These are phyloP conservation scores for Martiniozyma asiatica DNA, from an alignment of 1,139 yeast genomes.

Conservation along the genomic window DNA sequence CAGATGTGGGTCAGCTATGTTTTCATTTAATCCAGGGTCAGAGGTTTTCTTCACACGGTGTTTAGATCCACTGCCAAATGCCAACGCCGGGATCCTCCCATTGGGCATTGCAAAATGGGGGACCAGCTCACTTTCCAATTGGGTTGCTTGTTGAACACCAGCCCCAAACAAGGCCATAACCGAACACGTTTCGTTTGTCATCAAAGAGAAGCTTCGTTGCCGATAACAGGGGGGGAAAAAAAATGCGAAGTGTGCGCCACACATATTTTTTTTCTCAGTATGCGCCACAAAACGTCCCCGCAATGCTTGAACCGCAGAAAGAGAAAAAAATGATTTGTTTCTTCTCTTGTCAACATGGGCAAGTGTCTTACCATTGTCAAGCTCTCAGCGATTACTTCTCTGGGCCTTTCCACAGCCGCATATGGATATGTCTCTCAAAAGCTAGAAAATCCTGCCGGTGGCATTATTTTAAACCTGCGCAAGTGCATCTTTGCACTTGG, in stretches of 20 bases:
- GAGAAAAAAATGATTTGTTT: too few species aligned
- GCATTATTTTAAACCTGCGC: not conserved
- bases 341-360: constrained; percentile 17
- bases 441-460: not conserved
- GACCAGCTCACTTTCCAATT: not conserved
- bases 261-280: too few species aligned
- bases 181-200: not conserved
- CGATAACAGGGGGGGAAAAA: too few species aligned
- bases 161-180: not conserved
- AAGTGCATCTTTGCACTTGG: constrained; percentile 22
- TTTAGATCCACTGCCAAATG: constrained; percentile 47
- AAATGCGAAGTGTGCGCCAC: too few species aligned
- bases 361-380: constrained; percentile 38
- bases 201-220: not conserved
- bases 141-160: not conserved
- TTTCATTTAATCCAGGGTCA: constrained; percentile 18
- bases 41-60: constrained; percentile 39
- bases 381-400: constrained; percentile 38
- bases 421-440: not conserved
- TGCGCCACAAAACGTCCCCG: too few species aligned
- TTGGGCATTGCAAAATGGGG: constrained; percentile 9
- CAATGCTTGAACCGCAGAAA: too few species aligned
- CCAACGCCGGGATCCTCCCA: constrained; percentile 26
- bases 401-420: constrained; percentile 34
- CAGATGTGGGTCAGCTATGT: constrained; percentile 23